Percentiles rank a stretch among this genome's conserved stretches.
Evolutionary conservation across 202 grass and related monocot species (phyloP).

Genomic region (Digitaria exilis): DNA sequence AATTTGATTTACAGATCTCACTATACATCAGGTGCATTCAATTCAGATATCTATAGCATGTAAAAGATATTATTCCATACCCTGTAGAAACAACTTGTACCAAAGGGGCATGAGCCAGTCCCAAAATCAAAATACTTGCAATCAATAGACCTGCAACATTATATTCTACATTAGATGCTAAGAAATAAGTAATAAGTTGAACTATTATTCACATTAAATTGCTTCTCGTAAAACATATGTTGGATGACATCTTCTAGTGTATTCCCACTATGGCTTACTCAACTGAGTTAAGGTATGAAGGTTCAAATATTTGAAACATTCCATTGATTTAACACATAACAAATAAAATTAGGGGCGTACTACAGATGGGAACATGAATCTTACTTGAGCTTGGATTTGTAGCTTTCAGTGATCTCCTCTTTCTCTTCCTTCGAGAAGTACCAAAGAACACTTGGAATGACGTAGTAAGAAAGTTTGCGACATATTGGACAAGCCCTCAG

Average conservation of each 20-base stretch:
- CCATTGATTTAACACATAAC: not conserved
- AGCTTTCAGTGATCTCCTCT: slow-evolving; percentile 76
- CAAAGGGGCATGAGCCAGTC: slow-evolving; percentile 84
- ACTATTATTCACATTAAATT: slow-evolving; percentile 13
- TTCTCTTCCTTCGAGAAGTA: slow-evolving; percentile 96
- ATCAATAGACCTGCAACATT: slow-evolving; percentile 83
- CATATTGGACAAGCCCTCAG: slow-evolving; percentile 92
- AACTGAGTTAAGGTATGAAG: not conserved
- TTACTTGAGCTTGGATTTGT: slow-evolving; percentile 96
- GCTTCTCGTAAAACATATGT: slow-evolving; percentile 21
- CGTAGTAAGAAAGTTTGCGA: slow-evolving; percentile 83
- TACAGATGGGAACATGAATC: slow-evolving; percentile 16
- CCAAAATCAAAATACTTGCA: slow-evolving; percentile 98
- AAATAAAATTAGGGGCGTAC: not conserved
- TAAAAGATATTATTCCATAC: slow-evolving; percentile 56
- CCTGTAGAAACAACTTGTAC: slow-evolving; percentile 97
- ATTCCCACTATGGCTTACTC: not conserved
- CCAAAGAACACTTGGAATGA: slow-evolving; percentile 95
- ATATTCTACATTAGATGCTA: slow-evolving; percentile 36
- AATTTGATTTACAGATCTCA: not conserved
- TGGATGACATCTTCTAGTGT: not conserved
- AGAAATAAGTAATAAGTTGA: slow-evolving; percentile 15
- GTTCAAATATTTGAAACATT: slow-evolving; percentile 17
- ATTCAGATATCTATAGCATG: slow-evolving; percentile 24
- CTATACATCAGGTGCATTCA: slow-evolving; percentile 4